Base-by-base conservation (phyloP, 1,139 yeast species). In the Lizanozyma gosingica region DNA sequence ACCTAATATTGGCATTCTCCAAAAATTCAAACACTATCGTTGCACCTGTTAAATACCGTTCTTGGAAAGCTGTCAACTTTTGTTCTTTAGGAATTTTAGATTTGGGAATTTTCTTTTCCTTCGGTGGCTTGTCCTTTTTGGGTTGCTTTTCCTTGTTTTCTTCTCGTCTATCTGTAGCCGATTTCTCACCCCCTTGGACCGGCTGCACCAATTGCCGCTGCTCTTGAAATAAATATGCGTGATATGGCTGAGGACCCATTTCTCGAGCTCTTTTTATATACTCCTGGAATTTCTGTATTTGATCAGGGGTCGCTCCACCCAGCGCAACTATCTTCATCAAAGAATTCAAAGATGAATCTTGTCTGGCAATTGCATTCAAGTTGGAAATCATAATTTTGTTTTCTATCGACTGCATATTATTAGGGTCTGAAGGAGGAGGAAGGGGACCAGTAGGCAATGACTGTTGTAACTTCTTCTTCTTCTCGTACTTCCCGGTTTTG, bases 241-340 rank as follows among this genome's bases (percentile, higher is more conserved):
- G 73, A 42, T 68, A 71, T 1, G 72, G 72, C 35, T 69, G 73
- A 0, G 73, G 78, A 1, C 92, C 90, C 86, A 85, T 82, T 33
- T 76, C 78, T 44, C 83, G 71, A 0, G 96, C 96, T 39, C 80
- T 68, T 43, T 69, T 71, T 73, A 88, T 86, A 51, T 82, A 84
- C n/a, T 75, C 80, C 57, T 87, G 94, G 56, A 88, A 88, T 35
- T 77, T 78, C 33, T 75, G 65, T 17, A 90, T 82, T 55, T 87
- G 92, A 6, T 73, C 79, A 1, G 76, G 73, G 0, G 79, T 59
- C 0, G 96, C 95, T 27, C 67, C 70, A 2, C 95, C 95, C 45
- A 80, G 74, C 0, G 97, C 96, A 2, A 90, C 95, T 4, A 71
- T 73, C 46, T 80, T 78, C 96, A 90, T 87, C 41, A 90, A 62